Percentiles rank a stretch among this genome's conserved stretches.
Evolutionary conservation across 805 yeast genomes (phyloP).

Genomic region (Yarrowia divulgata): DNA sequence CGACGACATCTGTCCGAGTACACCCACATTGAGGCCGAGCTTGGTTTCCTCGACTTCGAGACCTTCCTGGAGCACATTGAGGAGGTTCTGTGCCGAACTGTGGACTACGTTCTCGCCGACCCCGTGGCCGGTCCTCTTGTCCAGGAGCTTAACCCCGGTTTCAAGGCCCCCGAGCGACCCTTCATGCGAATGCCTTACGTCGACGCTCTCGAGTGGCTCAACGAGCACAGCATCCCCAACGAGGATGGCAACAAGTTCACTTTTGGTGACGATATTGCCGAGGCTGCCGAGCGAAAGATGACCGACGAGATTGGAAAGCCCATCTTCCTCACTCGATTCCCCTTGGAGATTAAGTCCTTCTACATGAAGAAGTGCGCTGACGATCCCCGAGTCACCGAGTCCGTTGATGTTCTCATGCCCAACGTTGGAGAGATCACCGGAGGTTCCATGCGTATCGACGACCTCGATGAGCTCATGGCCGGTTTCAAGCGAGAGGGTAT

Average conservation of each 20-base stretch:
- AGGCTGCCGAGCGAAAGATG: constrained; percentile 99
- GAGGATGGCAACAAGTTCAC: constrained; percentile 93
- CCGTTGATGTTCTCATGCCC: constrained; percentile 98
- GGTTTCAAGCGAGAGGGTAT: constrained; percentile 95
- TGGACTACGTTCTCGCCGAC: constrained; percentile 81
- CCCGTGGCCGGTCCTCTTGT: constrained; percentile 91
- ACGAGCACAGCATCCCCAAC: constrained; percentile 91
- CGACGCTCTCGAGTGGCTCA: constrained; percentile 93
- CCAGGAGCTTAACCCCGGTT: constrained; percentile 90
- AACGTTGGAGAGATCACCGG: constrained; percentile 99
- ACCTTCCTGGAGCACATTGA: constrained; percentile 88
- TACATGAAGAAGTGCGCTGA: constrained; percentile 94
- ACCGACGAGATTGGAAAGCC: constrained; percentile 94
- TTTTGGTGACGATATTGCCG: constrained; percentile 99
- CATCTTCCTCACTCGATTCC: constrained; percentile 91
- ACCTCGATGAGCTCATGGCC: constrained; percentile 79
- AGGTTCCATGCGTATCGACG: constrained; percentile 96
- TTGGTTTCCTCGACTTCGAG: constrained; percentile 85
- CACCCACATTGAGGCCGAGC: constrained; percentile 96
- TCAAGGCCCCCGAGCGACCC: constrained; percentile 81
- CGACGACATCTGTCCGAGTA: constrained; percentile 97
- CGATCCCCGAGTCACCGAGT: constrained; percentile 94
- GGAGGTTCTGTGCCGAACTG: constrained; percentile 69
- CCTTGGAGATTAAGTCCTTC: constrained; percentile 95
- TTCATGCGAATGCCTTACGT: constrained; percentile 91